Conservation (phyloP, 768 basidiomycete genomes). For the Leucosporidium scottii region DNA sequence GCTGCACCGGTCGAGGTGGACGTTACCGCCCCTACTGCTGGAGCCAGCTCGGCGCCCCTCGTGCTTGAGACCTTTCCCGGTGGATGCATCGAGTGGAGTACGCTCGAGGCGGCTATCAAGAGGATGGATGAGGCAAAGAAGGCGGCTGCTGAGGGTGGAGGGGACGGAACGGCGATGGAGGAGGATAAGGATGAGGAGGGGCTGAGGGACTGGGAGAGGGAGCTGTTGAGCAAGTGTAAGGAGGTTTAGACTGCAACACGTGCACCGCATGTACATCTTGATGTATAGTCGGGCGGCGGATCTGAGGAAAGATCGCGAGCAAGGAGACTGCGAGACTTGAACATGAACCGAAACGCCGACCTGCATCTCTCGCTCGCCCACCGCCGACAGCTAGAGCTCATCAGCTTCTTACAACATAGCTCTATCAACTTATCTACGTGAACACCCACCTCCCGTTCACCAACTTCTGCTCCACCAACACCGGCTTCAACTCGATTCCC, state of each 20-base stretch:
- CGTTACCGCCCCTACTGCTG: neutral
- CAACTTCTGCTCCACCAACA: slow-evolving; percentile 47
- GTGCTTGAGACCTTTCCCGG: slow-evolving; percentile 39
- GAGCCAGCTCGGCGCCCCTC: neutral
- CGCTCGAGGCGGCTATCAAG: slow-evolving; percentile 58
- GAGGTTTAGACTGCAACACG: slow-evolving; percentile 5
- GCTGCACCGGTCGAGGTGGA: neutral
- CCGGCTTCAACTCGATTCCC: slow-evolving; percentile 73
- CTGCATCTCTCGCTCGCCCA: too few relatives aligned
- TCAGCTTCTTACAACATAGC: too few relatives aligned
- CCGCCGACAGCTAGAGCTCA: too few relatives aligned
- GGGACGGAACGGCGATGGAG: slow-evolving; percentile 33
- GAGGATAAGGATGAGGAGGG: slow-evolving; percentile 15
- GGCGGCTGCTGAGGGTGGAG: slow-evolving; percentile 49
- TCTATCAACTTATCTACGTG: neutral
- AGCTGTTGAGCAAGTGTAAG: slow-evolving; percentile 49
- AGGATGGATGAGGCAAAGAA: slow-evolving; percentile 55
- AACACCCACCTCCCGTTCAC: slow-evolving; percentile 44
- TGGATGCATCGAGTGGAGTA: slow-evolving; percentile 65
- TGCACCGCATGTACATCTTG: neutral
- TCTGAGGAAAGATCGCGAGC: too few relatives aligned
- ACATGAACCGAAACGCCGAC: too few relatives aligned
- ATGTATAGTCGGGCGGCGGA: too few relatives aligned
- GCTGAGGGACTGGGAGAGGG: slow-evolving; percentile 64
- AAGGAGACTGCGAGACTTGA: too few relatives aligned